A percentile compares a stretch with the other conserved stretches of the same genome.
Conservation (phyloP, 768 basidiomycete genomes). For the Antrodiella citrinella region DNA sequence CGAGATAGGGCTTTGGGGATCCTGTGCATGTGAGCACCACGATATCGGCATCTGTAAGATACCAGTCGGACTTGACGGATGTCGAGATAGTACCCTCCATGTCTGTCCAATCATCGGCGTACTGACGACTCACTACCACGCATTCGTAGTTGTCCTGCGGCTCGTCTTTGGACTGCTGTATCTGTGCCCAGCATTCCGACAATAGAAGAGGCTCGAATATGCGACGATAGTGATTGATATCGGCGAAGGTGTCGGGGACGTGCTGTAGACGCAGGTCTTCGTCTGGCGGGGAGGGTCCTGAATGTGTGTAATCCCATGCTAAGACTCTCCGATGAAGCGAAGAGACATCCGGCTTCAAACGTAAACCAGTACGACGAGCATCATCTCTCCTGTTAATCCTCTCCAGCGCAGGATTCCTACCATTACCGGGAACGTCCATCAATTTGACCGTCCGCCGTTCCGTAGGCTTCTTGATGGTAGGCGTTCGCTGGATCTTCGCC, state of each 20-base stretch:
- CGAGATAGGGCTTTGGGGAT: constrained; percentile 51
- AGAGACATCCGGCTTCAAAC: constrained; percentile 78
- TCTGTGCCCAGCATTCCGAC: constrained; percentile 87
- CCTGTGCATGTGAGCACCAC: constrained; percentile 64
- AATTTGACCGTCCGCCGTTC: constrained; percentile 60
- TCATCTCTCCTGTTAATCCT: constrained; percentile 51
- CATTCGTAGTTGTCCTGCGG: constrained; percentile 43
- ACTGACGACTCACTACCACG: constrained; percentile 61
- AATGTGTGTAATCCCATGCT: constrained; percentile 80
- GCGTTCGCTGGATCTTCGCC: constrained; percentile 51
- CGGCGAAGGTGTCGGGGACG: constrained; percentile 61
- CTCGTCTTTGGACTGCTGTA: constrained; percentile 71
- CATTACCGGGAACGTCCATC: constrained; percentile 41
- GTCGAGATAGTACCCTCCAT: constrained; percentile 59
- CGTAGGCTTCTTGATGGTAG: constrained; percentile 45
- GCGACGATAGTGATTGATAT: constrained; percentile 58
- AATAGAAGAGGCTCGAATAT: constrained; percentile 82
- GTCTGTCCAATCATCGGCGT: constrained; percentile 78
- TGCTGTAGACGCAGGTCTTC: constrained; percentile 24
- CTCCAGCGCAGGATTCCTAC: constrained; percentile 37
- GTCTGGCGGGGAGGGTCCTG: constrained; percentile 55
- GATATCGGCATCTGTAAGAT: constrained; percentile 74
- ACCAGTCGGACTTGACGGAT: constrained; percentile 61
- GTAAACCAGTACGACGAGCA: constrained; percentile 51
- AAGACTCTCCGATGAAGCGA: constrained; percentile 70